Percentiles rank a stretch among this genome's conserved stretches.
Evolutionary conservation across 2,329 filamentous ascomycete species (phyloP).

Genomic region (Hypoxylon sp.): DNA sequence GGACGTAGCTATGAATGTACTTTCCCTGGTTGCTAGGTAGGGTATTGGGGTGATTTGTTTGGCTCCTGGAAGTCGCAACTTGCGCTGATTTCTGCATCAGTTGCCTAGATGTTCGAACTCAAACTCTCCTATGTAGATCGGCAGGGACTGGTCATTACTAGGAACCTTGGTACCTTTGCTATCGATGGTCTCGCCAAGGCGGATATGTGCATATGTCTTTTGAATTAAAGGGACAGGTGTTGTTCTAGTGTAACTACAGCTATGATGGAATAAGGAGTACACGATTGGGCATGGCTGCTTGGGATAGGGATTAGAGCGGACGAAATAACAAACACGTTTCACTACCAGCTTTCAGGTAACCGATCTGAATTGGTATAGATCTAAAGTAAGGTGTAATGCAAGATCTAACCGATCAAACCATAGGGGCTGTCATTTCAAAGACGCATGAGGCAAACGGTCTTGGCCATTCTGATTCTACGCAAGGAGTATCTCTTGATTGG

Average conservation of each 20-base stretch:
- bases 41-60: constrained; percentile 8
- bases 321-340: constrained; percentile 26
- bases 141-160: constrained; percentile 5
- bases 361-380: not conserved
- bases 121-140: constrained; percentile 32
- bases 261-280: constrained; percentile 2
- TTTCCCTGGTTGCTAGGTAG: not conserved
- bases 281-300: constrained; percentile 1
- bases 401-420: constrained; percentile 1
- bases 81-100: not conserved
- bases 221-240: constrained; percentile 34
- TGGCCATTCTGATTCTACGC: not conserved
- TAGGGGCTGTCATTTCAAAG: not conserved
- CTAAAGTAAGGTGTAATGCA: not conserved
- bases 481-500: constrained; percentile 4
- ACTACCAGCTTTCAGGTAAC: not conserved
- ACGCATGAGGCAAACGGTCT: not conserved
- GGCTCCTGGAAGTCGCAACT: constrained; percentile 19
- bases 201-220: constrained; percentile 39
- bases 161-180: not conserved
- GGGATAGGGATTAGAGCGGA: not conserved
- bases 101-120: constrained; percentile 7
- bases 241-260: constrained; percentile 35
- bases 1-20: constrained; percentile 3
- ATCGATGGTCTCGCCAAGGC: constrained; percentile 42